A percentile compares a stretch with the other conserved stretches of the same genome.
Evolutionary conservation across 495 filamentous ascomycete genomes (phyloP).

Genomic region (Penicillium odoratum): DNA sequence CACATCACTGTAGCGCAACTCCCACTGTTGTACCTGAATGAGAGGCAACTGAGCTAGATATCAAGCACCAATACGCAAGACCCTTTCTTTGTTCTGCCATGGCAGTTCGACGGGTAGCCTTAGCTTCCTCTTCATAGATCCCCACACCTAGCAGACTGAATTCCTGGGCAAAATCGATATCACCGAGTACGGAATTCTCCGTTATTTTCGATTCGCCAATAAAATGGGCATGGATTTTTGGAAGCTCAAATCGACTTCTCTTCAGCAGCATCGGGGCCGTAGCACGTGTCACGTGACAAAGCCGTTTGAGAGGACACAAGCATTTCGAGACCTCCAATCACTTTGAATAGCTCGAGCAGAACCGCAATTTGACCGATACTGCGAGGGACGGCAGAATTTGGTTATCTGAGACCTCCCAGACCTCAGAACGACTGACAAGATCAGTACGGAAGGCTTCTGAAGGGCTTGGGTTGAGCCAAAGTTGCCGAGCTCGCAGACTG

Average conservation of each 20-base stretch:
- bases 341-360: background rate
- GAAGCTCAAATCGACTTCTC: conserved; percentile 7
- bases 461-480: background rate
- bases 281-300: background rate
- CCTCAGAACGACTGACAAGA: background rate
- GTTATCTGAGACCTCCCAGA: background rate
- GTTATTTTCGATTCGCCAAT: conserved; percentile 1
- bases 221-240: conserved; percentile 3
- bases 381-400: background rate
- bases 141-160: conserved; percentile 1
- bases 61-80: conserved; percentile 1
- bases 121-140: conserved; percentile 4
- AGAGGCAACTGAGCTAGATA: conserved; percentile 1
- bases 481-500: background rate
- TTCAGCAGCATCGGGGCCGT: background rate
- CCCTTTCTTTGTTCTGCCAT: conserved; percentile 2
- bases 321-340: background rate
- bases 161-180: conserved; percentile 1
- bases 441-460: background rate
- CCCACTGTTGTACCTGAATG: background rate
- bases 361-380: background rate
- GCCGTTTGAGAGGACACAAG: background rate
- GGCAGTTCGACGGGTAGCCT: conserved; percentile 5
- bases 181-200: conserved; percentile 1
- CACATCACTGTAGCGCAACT: background rate